Base-by-base conservation (phyloP, 2,329 filamentous ascomycete species). In the Trichoderma cornu-damae region DNA sequence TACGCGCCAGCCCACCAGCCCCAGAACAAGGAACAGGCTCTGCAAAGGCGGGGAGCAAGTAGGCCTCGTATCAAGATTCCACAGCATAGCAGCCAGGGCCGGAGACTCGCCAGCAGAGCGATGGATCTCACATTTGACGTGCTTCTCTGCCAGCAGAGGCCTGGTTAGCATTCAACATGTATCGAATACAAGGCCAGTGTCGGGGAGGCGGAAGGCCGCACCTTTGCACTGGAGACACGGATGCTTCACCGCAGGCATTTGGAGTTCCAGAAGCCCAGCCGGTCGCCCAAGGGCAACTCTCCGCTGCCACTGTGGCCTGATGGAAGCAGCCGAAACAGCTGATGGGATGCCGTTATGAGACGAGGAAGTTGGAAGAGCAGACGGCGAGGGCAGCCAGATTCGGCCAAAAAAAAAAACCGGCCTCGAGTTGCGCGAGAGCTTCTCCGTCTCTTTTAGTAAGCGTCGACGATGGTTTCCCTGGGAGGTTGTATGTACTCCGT, bases 181-280 rank as follows among this genome's bases (percentile, higher is more conserved):
- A 30, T 2, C 22, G n/a, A 42, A 5, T 30, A 38, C 49, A 40
- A 24, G 20, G n/a, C n/a, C 18, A 42, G 18, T 5, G 20, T n/a
- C n/a, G 40, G 51, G 50, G 34, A n/a, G 12, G 32, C 42, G 46
- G 34, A 14, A 6, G 11, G 55, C 58, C 38, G 34, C n/a, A 70
- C 69, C 69, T 71, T 70, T 71, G 65, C 69, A 71, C 42, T 71
- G 69, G 34, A 68, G 59, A 57, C 69, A 71, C 49, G 69, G 69
- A 52, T 66, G 66, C 60, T 70, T 70, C 34, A 68, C 66, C 48
- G 66, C 62, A 59, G 69, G 69, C 69, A 71, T 71, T 11, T n/a
- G n/a, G 46, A 47, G 40, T 37, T 34, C 12, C 28, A 40, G 18
- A 38, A 48, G 38, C 50, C 38, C 14, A 26, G 38, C 38, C 7